Evolutionary conservation across 2,329 filamentous ascomycete genomes (phyloP).

Genomic region (Leptographium procerum): DNA sequence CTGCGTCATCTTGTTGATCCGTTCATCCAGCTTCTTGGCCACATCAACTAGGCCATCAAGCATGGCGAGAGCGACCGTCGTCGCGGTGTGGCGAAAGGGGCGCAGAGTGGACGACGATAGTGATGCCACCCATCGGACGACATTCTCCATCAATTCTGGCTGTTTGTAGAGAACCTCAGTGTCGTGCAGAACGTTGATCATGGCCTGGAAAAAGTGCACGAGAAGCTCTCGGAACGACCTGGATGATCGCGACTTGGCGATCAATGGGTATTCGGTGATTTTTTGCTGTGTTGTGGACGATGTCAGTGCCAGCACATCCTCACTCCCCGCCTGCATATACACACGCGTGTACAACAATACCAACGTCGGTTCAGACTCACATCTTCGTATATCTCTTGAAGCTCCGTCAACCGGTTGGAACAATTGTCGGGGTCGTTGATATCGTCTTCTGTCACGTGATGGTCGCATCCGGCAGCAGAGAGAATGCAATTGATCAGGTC

Average conservation of each 20-base stretch:
- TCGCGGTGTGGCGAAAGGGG: conserved; percentile 89
- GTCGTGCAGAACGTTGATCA: conserved; percentile 69
- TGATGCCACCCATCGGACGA: conserved; percentile 78
- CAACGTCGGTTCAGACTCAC: conserved; percentile 30
- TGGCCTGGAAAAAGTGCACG: conserved; percentile 63
- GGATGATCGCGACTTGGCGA: conserved; percentile 67
- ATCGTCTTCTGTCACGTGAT: conserved; percentile 69
- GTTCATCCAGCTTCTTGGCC: conserved; percentile 34
- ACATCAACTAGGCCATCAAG: conserved; percentile 56
- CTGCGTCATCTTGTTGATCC: conserved; percentile 64
- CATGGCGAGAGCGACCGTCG: conserved; percentile 70
- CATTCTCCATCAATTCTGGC: conserved; percentile 68
- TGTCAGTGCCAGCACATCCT: not conserved
- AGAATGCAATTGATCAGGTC: conserved; percentile 58
- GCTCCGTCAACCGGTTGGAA: conserved; percentile 62
- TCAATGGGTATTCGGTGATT: conserved; percentile 83
- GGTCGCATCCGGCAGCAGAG: conserved; percentile 66
- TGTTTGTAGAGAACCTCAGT: conserved; percentile 74
- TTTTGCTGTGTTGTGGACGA: conserved; percentile 39
- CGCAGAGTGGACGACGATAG: conserved; percentile 83
- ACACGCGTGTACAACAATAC: not conserved
- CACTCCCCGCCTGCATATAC: not conserved
- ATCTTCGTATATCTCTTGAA: conserved; percentile 81
- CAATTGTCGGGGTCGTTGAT: conserved; percentile 85
- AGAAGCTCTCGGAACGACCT: conserved; percentile 69